Base-by-base conservation (phyloP, 2,329 filamentous ascomycete genomes). In the Hysterium pulicare region DNA sequence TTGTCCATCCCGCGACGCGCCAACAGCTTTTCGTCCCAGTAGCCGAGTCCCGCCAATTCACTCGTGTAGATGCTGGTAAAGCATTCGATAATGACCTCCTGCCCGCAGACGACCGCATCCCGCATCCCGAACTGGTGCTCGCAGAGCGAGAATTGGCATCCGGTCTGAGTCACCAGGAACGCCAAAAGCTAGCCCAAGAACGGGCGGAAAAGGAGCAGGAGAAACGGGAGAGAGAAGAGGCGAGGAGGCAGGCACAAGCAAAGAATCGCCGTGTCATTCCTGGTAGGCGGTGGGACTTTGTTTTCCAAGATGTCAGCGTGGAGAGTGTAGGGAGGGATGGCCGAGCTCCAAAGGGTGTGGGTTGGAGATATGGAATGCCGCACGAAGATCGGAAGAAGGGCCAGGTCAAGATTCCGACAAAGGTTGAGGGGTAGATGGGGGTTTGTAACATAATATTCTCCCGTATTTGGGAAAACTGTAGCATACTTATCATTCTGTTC, bases 11-110 rank as follows among this genome's bases (percentile, higher is more conserved):
- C 3, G 67, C 76, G 46, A 73, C 74, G 41, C 59, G 73, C 53
- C 59, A 75, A 55, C 70, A 79, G 71, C 66, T 84, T 40, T 84
- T 84, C 66, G 77, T 81, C 44, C 81, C 81, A 1, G 75, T 79
- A 17, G 77, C 81, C 4, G 81, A 84, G 59, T 83, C 81, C 1
- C 75, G 81, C 4, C 71, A 73, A 17, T 84, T 84, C 62, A 84
- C 77, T n/a, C 79, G 81, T 55, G 72, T 71, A n/a, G 81, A 84
- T 51, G 81, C 81, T 3, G 81, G 77, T 15, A 77, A 77, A 45
- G 79, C 79, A 22, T 84, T 84, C 61, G 70, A 75, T 23, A 69
- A 75, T 40, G 71, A 74, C 1, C 72, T 84, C 10, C 75, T 82
- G 31, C 77, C 81, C 1, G 79, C 81, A 7, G 81, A 84, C 50